phyloP scores from a whole-genome alignment of 768 basidiomycete species.

The Russula abietina region DNA sequence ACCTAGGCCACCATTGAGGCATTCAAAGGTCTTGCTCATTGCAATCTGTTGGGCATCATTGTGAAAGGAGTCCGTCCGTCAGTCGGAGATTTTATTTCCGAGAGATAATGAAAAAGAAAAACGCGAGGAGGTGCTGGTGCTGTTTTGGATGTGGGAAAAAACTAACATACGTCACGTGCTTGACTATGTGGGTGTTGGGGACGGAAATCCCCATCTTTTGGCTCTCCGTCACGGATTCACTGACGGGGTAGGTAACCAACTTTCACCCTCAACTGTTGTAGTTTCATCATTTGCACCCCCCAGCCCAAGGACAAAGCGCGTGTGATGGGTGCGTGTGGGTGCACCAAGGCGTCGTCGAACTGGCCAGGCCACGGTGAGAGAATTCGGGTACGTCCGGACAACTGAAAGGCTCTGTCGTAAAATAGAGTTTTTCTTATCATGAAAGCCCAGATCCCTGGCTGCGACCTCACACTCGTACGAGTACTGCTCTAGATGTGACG shows the following conservation, averaged over 20 bases:
- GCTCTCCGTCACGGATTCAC: not conserved
- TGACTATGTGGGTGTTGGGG: not conserved
- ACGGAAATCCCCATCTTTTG: not conserved
- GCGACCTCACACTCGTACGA: not conserved
- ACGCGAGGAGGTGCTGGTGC: too few relatives aligned
- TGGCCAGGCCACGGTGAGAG: not conserved
- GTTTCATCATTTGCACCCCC: not conserved
- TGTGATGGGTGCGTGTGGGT: not conserved
- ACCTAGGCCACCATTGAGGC: not conserved
- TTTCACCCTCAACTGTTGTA: not conserved
- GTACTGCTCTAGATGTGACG: conserved; percentile 1
- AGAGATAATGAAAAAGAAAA: too few relatives aligned
- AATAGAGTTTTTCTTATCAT: not conserved
- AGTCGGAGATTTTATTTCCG: not conserved
- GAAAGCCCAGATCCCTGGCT: conserved; percentile 7
- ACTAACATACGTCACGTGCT: not conserved
- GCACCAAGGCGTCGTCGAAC: not conserved
- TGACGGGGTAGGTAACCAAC: too few relatives aligned
- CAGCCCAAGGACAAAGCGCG: not conserved
- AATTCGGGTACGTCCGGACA: conserved; percentile 9
- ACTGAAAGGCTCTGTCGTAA: too few relatives aligned
- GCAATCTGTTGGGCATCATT: not conserved
- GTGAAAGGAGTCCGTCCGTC: too few relatives aligned
- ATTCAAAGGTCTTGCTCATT: too few relatives aligned
- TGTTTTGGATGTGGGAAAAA: too few relatives aligned